Percentiles rank a stretch among this genome's conserved stretches.
phyloP scores from a whole-genome alignment of 352 stramenopile genomes.

The Phytophthora cajani region DNA sequence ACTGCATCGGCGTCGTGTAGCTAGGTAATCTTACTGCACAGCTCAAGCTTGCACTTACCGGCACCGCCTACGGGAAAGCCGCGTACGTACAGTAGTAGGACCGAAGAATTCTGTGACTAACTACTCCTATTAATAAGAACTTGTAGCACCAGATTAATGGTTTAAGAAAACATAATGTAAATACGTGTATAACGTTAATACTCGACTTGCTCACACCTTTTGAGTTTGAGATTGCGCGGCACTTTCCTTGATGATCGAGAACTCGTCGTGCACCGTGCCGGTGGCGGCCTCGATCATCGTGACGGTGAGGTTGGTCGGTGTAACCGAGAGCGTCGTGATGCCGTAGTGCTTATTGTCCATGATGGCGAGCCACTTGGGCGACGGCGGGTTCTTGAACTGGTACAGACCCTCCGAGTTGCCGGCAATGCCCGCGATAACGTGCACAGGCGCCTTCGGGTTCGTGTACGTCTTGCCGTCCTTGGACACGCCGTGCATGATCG shows the following conservation, averaged over 20 bases:
- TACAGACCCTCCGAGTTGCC: constrained; percentile 49
- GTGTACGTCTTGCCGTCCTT: constrained; percentile 47
- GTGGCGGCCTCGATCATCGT: constrained; percentile 38
- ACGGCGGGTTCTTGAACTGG: constrained; percentile 26
- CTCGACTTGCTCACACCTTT: neutral
- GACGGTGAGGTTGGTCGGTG: constrained; percentile 40
- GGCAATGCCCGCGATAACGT: constrained; percentile 52
- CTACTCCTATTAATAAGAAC: neutral
- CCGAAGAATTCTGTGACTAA: neutral
- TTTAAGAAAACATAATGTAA: neutral
- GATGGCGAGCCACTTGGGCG: constrained; percentile 39
- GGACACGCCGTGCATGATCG: constrained; percentile 50
- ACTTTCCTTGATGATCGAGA: constrained; percentile 45
- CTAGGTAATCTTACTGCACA: too few species aligned
- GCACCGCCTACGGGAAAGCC: too few species aligned
- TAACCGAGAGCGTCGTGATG: constrained; percentile 43
- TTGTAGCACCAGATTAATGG: neutral
- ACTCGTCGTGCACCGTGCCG: constrained; percentile 41
- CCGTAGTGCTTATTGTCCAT: constrained; percentile 47
- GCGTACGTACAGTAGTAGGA: too few species aligned
- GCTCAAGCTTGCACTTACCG: too few species aligned
- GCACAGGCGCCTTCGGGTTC: constrained; percentile 56
- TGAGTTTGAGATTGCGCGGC: neutral
- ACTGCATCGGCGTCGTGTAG: too few species aligned
- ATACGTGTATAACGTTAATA: neutral